Conservation (phyloP, 2,329 filamentous ascomycete species). For the Trichophyton simii region DNA sequence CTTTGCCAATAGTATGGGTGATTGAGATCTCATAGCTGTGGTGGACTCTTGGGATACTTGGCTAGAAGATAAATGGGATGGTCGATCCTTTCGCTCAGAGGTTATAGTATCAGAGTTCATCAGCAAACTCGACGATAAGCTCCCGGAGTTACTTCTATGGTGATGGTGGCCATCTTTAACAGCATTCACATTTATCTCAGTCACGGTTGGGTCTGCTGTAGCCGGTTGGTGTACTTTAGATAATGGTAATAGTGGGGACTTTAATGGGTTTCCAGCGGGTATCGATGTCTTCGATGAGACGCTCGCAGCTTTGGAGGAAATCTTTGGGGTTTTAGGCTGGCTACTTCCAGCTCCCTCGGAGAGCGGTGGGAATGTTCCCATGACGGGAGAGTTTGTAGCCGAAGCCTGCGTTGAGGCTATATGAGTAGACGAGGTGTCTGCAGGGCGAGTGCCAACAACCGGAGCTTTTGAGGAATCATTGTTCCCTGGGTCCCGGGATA, state of each 20-base stretch:
- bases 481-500: slow-evolving; percentile 15
- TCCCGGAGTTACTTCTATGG: slow-evolving; percentile 23
- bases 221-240: slow-evolving; percentile 23
- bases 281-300: slow-evolving; percentile 32
- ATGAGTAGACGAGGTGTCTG: slow-evolving; percentile 16
- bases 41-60: slow-evolving; percentile 22
- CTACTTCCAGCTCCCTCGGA: slow-evolving; percentile 19
- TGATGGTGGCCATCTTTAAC: slow-evolving; percentile 20
- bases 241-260: slow-evolving; percentile 27
- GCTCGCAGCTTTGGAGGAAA: slow-evolving; percentile 32
- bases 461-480: slow-evolving; percentile 14
- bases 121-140: slow-evolving; percentile 21
- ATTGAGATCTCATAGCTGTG: slow-evolving; percentile 20
- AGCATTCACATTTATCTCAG: slow-evolving; percentile 34
- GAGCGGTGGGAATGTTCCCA: slow-evolving; percentile 20
- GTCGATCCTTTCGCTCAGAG: slow-evolving; percentile 22
- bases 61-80: slow-evolving; percentile 19
- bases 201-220: slow-evolving; percentile 35
- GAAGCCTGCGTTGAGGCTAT: slow-evolving; percentile 26
- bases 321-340: slow-evolving; percentile 24
- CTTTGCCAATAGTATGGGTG: slow-evolving; percentile 23
- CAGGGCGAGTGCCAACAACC: slow-evolving; percentile 5
- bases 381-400: slow-evolving; percentile 26
- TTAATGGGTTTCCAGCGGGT: slow-evolving; percentile 26
- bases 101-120: slow-evolving; percentile 20